phyloP scores from a whole-genome alignment of 495 filamentous ascomycete species.

The Penicillium canariense region DNA sequence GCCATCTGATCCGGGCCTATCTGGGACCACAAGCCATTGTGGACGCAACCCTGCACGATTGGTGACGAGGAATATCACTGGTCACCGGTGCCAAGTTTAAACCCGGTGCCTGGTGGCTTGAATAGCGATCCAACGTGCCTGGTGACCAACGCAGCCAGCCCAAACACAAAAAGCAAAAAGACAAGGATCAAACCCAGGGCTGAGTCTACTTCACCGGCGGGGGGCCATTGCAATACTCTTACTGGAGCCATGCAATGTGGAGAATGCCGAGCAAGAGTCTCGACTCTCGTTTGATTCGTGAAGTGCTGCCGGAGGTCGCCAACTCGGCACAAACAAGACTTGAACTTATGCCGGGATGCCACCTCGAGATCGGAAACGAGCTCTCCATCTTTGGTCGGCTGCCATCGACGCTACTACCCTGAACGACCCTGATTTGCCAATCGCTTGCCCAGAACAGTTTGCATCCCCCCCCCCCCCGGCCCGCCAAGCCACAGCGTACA shows the following conservation, averaged over 20 bases:
- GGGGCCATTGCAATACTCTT: slow-evolving; percentile 9
- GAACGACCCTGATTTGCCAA: slow-evolving; percentile 20
- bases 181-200: background rate
- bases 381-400: slow-evolving; percentile 13
- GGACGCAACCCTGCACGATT: background rate
- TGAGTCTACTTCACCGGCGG: background rate
- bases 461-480: background rate
- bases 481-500: background rate
- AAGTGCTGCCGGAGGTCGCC: slow-evolving; percentile 1
- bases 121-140: background rate
- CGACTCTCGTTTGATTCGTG: slow-evolving; percentile 12
- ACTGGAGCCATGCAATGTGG: slow-evolving; percentile 18
- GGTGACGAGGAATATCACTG: background rate
- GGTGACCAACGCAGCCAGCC: background rate
- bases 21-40: background rate
- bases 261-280: slow-evolving; percentile 12
- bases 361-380: slow-evolving; percentile 12
- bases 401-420: slow-evolving; percentile 17
- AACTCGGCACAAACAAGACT: slow-evolving; percentile 4
- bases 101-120: background rate
- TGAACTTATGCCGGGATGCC: background rate
- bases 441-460: slow-evolving; percentile 1
- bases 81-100: slow-evolving; percentile 1
- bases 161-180: background rate
- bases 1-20: background rate